Evolutionary conservation across 2,329 filamentous ascomycete species (phyloP), one percentile per base, ranked within the genome.

Genomic region (Thelonectria rubi): DNA sequence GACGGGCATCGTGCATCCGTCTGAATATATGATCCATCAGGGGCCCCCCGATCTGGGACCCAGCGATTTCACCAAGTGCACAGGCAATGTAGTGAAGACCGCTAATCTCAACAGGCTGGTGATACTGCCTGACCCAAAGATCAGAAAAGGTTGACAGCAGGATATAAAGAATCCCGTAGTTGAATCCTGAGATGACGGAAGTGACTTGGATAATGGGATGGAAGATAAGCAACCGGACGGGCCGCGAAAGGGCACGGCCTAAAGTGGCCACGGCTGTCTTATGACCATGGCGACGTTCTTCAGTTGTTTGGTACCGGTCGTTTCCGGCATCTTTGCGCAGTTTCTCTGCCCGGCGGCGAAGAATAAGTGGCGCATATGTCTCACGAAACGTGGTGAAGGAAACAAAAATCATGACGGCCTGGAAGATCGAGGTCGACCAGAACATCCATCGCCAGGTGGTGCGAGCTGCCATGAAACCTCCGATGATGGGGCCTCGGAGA

Each of bases 61-160:
- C 87, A 0, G 84, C 72, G 57, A 88, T 80, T 74, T 90, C 89
- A 1, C 89, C 89, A 0, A 89, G 42, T 0, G 85, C 86, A 18
- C 87, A 81, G 10, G 88, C 84, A 42, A 90, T 81, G 74, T 89
- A 90, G 73, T 90, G 88, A 1, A 91, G 73, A 0, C 86, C 86
- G n/a, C 84, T 86, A 26, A 86, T 85, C 54, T 85, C 83, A 10
- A 82, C 78, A 0, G 81, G 81, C 67, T 88, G 80, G 55, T 79
- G 70, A 68, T 91, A 92, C 14, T 79, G 74, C 0, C 71, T 65
- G 2, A 73, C 78, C 86, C 86, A 91, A 1, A 91, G 77, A 0
- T 73, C 69, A 0, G 88, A 84, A 65, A 89, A 89, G 2, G 84
- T 89, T 0, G 85, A 84, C 0, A 91, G 80, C 30, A 88, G 80